These are phyloP conservation scores for Zasmidium cellare DNA, from an alignment of 2,329 filamentous ascomycete genomes.

Conservation along the genomic window DNA sequence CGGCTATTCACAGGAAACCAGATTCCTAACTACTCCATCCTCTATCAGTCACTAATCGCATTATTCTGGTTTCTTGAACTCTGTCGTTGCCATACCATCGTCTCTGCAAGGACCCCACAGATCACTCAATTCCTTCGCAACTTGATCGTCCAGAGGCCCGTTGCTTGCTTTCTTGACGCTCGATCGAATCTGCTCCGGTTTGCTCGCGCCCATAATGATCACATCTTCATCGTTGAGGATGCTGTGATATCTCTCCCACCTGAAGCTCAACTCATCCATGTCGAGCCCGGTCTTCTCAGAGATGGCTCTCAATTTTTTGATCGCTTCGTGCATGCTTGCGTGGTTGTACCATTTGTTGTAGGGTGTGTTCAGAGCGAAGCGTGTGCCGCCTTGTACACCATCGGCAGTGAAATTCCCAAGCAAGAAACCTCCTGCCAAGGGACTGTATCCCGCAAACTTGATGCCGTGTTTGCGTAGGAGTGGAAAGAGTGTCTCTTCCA, in stretches of 20 bases:
- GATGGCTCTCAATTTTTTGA: slow-evolving; percentile 38
- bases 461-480: slow-evolving; percentile 42
- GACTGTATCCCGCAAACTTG: slow-evolving; percentile 41
- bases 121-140: slow-evolving; percentile 17
- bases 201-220: slow-evolving; percentile 35
- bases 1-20: too few species aligned
- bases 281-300: slow-evolving; percentile 40
- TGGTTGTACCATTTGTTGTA: slow-evolving; percentile 41
- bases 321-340: slow-evolving; percentile 40
- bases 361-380: slow-evolving; percentile 16
- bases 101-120: slow-evolving; percentile 14
- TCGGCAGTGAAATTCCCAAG: slow-evolving; percentile 22
- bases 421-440: slow-evolving; percentile 35
- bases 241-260: slow-evolving; percentile 47
- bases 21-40: not conserved
- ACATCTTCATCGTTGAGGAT: slow-evolving; percentile 33
- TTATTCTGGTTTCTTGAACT: not conserved
- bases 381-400: slow-evolving; percentile 5
- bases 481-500: slow-evolving; percentile 44
- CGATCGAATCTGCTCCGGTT: slow-evolving; percentile 17
- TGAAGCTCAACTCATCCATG: slow-evolving; percentile 41
- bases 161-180: slow-evolving; percentile 19
- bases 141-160: slow-evolving; percentile 21
- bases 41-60: not conserved
- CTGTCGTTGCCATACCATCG: slow-evolving; percentile 3